Evolutionary conservation across 768 basidiomycete species (phyloP).

Genomic region (Ramaria sp.): DNA sequence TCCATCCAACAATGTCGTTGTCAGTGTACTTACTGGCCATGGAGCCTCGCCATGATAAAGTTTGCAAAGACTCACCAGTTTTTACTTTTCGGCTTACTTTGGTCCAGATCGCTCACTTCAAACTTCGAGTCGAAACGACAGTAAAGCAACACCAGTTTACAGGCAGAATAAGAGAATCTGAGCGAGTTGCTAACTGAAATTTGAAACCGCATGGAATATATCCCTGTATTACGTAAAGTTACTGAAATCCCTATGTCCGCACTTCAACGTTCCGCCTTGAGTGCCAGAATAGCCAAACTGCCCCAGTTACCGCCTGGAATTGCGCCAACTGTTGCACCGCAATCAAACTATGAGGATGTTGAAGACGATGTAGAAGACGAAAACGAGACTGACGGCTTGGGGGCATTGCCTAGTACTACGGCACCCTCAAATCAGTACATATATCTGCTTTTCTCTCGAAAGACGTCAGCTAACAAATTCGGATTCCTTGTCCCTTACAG

Average conservation of each 20-base stretch:
- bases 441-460: slow-evolving; percentile 19
- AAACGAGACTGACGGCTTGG: slow-evolving; percentile 49
- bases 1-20: too few species aligned
- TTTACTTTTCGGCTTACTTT: too few species aligned
- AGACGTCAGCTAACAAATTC: neutral
- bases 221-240: neutral
- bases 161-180: too few species aligned
- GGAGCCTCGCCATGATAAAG: too few species aligned
- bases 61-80: too few species aligned
- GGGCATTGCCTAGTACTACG: slow-evolving; percentile 47
- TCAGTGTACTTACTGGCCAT: too few species aligned
- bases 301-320: slow-evolving; percentile 39
- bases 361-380: slow-evolving; percentile 39
- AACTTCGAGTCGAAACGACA: too few species aligned
- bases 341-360: slow-evolving; percentile 27
- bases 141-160: too few species aligned
- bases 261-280: slow-evolving; percentile 68
- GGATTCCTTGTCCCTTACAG: slow-evolving; percentile 8
- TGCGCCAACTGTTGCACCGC: slow-evolving; percentile 15
- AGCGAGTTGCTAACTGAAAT: too few species aligned
- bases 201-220: too few species aligned
- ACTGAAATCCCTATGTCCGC: slow-evolving; percentile 42
- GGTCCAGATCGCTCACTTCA: too few species aligned
- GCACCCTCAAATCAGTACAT: slow-evolving; percentile 51
- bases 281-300: slow-evolving; percentile 65